These are phyloP conservation scores for Syzygium oleosum DNA, from an alignment of 345 rosid genomes.

Conservation along the genomic window DNA sequence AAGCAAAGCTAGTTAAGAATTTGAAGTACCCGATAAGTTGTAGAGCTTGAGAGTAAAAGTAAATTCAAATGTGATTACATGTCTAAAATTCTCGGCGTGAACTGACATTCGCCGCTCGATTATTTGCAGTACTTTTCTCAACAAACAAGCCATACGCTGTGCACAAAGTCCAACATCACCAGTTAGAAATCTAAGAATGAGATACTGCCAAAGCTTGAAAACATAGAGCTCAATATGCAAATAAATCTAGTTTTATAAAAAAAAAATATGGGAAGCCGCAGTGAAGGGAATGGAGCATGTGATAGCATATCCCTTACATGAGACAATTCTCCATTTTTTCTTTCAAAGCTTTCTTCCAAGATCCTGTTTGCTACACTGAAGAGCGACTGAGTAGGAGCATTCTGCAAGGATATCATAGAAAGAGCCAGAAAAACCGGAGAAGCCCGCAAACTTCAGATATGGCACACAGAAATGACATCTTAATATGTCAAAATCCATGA, in stretches of 20 bases:
- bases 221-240: neutral
- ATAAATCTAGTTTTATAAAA: neutral
- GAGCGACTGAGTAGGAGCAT: constrained; percentile 59
- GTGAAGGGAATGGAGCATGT: neutral
- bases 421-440: neutral
- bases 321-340: constrained; percentile 55
- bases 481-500: neutral
- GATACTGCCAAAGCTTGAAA: neutral
- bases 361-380: constrained; percentile 51
- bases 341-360: constrained; percentile 63
- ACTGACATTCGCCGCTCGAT: constrained; percentile 66
- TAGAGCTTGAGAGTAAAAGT: constrained; percentile 2
- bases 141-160: constrained; percentile 43
- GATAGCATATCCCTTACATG: constrained; percentile 42
- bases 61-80: constrained; percentile 32
- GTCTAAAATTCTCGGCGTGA: constrained; percentile 62
- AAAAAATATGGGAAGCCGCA: neutral
- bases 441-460: constrained; percentile 2
- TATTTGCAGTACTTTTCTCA: constrained; percentile 56
- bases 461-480: neutral
- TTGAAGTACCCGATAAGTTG: constrained; percentile 7
- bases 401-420: constrained; percentile 29
- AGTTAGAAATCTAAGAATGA: constrained; percentile 2
- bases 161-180: constrained; percentile 1
- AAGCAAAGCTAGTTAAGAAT: constrained; percentile 12